phyloP scores from a whole-genome alignment of 495 filamentous ascomycete genomes.

The Copromyces sp. region DNA sequence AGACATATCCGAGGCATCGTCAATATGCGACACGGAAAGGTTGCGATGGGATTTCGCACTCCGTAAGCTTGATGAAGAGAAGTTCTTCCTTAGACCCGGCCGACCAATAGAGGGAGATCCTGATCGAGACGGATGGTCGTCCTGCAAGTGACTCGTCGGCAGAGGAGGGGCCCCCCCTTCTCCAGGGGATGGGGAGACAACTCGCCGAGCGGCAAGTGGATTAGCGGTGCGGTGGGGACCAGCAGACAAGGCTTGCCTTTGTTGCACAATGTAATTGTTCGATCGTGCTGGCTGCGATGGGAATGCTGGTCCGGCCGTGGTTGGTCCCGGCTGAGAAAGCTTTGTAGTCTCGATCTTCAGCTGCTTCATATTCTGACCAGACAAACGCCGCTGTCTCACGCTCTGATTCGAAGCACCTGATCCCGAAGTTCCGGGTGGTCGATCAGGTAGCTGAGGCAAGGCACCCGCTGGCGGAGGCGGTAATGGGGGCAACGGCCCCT shows the following conservation, averaged over 20 bases:
- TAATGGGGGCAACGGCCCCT: constrained; percentile 26
- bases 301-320: constrained; percentile 29
- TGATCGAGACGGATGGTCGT: constrained; percentile 23
- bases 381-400: constrained; percentile 72
- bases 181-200: constrained; percentile 23
- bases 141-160: constrained; percentile 19
- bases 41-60: constrained; percentile 54
- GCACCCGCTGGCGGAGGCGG: constrained; percentile 28
- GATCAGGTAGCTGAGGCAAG: constrained; percentile 24
- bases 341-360: constrained; percentile 81
- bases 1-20: constrained; percentile 56
- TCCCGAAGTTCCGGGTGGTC: constrained; percentile 12
- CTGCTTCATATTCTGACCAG: constrained; percentile 65
- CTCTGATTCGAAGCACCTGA: constrained; percentile 34
- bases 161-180: constrained; percentile 19
- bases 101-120: constrained; percentile 31
- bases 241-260: constrained; percentile 35
- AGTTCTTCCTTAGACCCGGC: constrained; percentile 59
- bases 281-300: constrained; percentile 35
- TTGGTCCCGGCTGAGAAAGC: constrained; percentile 24
- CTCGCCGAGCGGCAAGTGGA: constrained; percentile 20
- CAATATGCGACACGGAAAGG: constrained; percentile 61
- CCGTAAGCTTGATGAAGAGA: constrained; percentile 67
- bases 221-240: constrained; percentile 20
- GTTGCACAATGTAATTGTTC: constrained; percentile 31